Evolutionary conservation across 2,329 filamentous ascomycete species (phyloP).

Genomic region (Bipolaris sorokiniana): DNA sequence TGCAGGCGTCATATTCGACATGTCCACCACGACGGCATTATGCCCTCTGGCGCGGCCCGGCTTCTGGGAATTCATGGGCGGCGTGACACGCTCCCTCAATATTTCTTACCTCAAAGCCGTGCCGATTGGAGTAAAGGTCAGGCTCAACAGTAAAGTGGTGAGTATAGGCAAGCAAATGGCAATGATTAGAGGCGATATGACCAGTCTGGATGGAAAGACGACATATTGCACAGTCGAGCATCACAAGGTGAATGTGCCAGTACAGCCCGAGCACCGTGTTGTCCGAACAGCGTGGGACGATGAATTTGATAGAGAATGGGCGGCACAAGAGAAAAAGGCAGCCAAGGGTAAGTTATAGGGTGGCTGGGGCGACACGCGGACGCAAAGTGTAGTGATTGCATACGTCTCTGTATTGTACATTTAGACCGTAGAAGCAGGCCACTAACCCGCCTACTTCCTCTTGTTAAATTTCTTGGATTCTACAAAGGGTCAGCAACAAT

Average conservation of each 20-base stretch:
- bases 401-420: no score
- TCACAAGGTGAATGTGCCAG: constrained; percentile 58
- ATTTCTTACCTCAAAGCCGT: constrained; percentile 60
- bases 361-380: neutral
- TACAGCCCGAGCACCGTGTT: constrained; percentile 49
- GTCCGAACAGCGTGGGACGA: constrained; percentile 54
- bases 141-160: constrained; percentile 53
- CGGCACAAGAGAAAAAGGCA: constrained; percentile 8
- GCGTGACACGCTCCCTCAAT: constrained; percentile 58
- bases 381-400: neutral
- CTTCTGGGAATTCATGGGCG: constrained; percentile 61
- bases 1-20: constrained; percentile 50
- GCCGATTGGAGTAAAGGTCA: constrained; percentile 54
- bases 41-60: constrained; percentile 57
- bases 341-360: constrained; percentile 30
- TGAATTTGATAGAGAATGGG: constrained; percentile 47
- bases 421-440: neutral
- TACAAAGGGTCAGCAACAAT: constrained; percentile 23
- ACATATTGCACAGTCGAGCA: constrained; percentile 60
- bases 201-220: constrained; percentile 55
- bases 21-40: constrained; percentile 57
- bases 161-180: constrained; percentile 60
- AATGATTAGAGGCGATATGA: constrained; percentile 59
- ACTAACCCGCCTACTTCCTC: constrained; percentile 44
- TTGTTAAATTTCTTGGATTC: constrained; percentile 57